Evolutionary conservation across 371 early-diverging fungal genomes (phyloP), one percentile per base, ranked within the genome.

Genomic region (Gilbertella persicaria): DNA sequence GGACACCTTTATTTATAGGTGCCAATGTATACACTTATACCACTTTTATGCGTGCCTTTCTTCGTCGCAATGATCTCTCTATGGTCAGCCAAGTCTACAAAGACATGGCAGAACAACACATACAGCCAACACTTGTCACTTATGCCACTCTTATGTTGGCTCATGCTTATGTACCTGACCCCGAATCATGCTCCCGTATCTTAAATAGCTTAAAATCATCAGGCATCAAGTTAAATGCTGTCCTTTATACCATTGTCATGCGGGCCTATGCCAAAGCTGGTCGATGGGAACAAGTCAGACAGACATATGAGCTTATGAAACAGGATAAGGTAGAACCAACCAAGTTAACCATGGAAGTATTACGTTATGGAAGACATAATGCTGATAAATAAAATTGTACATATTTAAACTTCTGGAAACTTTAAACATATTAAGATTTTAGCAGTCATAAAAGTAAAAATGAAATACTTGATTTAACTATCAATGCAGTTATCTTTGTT

Each of bases 21-120:
- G 53, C 73, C 10, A 66, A 60, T 40, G 73, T 71, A 8, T 69
- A 61, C 50, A 70, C 70, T 8, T 78, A 66, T 47, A 78, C 74
- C 10, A 55, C 60, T 2, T 78, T 78, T 50, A 78, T 78, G 78
- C 69, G 78, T 23, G 72, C 78, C 8, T 78, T 74, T 35, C 49
- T 78, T 33, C 74, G 75, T 8, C 68, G 62, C 12, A 50, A 69
- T 41, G 65, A 58, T 21, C 39, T 70, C 3, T 43, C 50, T 7
- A 72, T 72, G 70, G 75, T 74, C 23, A 62, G 61, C 20, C 61
- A 64, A 30, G 71, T 74, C 12, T 78, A 72, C 51, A 43, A 54
- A 23, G 78, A 78, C 42, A 78, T 78, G 78, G 45, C 49, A 2
- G 45, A 52, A 19, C 53, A 56, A 7, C 14, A 58, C 10, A 56